These are phyloP conservation scores for Saururus chinensis DNA, from an alignment of 164 flowering plant genomes.

Conservation along the genomic window DNA sequence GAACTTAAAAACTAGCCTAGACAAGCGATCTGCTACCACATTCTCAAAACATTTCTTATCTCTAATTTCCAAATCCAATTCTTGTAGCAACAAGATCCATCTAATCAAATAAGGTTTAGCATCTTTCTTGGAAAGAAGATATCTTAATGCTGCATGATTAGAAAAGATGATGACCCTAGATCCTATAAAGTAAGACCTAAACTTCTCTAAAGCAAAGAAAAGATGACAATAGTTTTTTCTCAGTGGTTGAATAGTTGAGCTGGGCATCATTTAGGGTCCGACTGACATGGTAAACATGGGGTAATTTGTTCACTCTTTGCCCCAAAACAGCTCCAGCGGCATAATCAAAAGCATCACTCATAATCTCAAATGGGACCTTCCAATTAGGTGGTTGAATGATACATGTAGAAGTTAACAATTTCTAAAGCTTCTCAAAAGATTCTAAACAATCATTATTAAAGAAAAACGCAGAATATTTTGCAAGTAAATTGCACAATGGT, in stretches of 20 bases:
- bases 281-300: conserved; percentile 9
- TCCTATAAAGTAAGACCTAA: background rate
- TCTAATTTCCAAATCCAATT: background rate
- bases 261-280: background rate
- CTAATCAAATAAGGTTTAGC: background rate
- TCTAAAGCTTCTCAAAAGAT: background rate
- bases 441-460: background rate
- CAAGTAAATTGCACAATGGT: no score
- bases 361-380: conserved; percentile 10
- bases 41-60: background rate
- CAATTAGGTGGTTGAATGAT: no score
- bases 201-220: background rate
- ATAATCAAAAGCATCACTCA: conserved; percentile 11
- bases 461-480: background rate
- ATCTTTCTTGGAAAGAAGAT: no score
- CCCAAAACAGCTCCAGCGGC: conserved; percentile 4
- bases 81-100: background rate
- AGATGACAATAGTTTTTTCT: conserved; percentile 3
- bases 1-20: background rate
- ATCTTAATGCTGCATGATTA: background rate
- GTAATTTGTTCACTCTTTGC: background rate
- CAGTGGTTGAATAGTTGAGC: background rate
- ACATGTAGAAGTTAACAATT: background rate
- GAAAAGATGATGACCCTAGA: background rate
- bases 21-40: background rate